phyloP scores from a whole-genome alignment of 2,329 filamentous ascomycete species.

The Elsinoe necatrix region DNA sequence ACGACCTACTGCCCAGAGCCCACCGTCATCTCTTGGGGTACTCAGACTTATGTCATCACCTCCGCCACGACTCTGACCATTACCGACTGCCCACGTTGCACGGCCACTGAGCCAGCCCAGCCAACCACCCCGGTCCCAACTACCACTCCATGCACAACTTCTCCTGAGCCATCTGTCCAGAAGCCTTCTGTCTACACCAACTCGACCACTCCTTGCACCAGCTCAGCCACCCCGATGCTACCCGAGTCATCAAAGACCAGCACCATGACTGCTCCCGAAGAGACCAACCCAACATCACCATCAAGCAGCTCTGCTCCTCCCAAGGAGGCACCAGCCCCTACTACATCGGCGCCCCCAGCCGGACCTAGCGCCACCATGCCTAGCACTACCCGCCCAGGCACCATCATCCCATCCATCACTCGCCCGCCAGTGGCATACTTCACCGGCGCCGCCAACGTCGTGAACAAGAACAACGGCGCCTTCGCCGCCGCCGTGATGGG shows the following conservation, averaged over 20 bases:
- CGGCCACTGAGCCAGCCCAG: slow-evolving; percentile 14
- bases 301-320: not conserved
- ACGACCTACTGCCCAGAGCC: slow-evolving; percentile 65
- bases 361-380: not conserved
- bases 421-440: not conserved
- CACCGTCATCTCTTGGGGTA: slow-evolving; percentile 55
- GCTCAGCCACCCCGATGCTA: not conserved
- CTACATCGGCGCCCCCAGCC: slow-evolving; percentile 1
- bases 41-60: slow-evolving; percentile 61
- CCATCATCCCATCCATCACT: not conserved
- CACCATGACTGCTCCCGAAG: not conserved
- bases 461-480: not conserved
- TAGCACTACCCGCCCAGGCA: not conserved
- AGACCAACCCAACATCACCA: not conserved
- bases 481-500: not conserved
- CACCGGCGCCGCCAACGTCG: not conserved
- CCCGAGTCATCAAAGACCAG: not conserved
- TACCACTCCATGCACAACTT: slow-evolving; percentile 4
- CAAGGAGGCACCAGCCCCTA: not conserved
- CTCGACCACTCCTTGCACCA: slow-evolving; percentile 6
- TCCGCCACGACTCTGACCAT: slow-evolving; percentile 24
- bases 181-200: slow-evolving; percentile 8
- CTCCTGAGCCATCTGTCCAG: not conserved
- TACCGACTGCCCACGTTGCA: slow-evolving; percentile 21
- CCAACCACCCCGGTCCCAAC: slow-evolving; percentile 2